Evolutionary conservation across 192 early-diverging fungal species (phyloP).

Genomic region (Thamnidium elegans): DNA sequence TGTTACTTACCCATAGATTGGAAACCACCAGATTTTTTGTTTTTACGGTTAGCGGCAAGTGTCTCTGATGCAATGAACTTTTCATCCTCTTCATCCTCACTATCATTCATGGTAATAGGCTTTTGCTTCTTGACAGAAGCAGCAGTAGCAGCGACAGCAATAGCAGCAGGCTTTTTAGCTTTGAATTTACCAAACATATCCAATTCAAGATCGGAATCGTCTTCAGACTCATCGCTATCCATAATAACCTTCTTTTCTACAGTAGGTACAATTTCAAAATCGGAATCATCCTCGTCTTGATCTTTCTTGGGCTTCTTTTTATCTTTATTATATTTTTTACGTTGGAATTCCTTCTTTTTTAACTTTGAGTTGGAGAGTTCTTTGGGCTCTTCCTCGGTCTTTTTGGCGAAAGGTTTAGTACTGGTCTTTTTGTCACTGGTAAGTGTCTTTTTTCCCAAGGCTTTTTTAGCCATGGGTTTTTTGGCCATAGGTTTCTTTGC

Average conservation of each 20-base stretch:
- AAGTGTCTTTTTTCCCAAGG: no score
- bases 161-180: not conserved
- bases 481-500: no score
- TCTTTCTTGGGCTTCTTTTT: slow-evolving; percentile 7
- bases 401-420: not conserved
- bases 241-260: not conserved
- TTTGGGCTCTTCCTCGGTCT: not conserved
- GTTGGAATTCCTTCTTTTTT: slow-evolving; percentile 30
- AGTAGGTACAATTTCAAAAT: slow-evolving; percentile 36
- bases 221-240: slow-evolving; percentile 13
- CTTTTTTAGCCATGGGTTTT: no score
- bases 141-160: slow-evolving; percentile 4
- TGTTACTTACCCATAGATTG: slow-evolving; percentile 81
- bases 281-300: slow-evolving; percentile 29
- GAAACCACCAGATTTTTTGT: slow-evolving; percentile 96
- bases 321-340: slow-evolving; percentile 34
- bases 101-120: slow-evolving; percentile 15
- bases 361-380: slow-evolving; percentile 18
- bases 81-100: slow-evolving; percentile 24
- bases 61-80: slow-evolving; percentile 48
- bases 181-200: slow-evolving; percentile 36
- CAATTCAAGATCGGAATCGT: slow-evolving; percentile 24
- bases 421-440: not conserved
- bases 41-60: slow-evolving; percentile 78
- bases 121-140: not conserved